phyloP scores from a whole-genome alignment of 805 yeast species.

The Priceomyces fermenticarens region DNA sequence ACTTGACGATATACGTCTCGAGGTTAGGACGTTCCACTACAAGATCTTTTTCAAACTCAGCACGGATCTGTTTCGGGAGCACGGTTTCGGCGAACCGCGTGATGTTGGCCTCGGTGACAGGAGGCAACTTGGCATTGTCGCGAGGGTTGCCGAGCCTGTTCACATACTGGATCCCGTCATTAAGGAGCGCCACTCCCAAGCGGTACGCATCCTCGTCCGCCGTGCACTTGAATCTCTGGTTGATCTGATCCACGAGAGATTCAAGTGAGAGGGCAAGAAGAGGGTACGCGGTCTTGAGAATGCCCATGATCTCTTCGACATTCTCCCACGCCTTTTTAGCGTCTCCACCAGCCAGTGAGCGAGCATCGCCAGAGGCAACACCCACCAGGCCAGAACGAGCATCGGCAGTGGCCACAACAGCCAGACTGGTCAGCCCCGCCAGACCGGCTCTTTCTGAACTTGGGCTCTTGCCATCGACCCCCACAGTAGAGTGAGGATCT shows the following conservation, averaged over 20 bases:
- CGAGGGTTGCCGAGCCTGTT: conserved; percentile 84
- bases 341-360: neutral
- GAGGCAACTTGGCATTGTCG: conserved; percentile 84
- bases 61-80: conserved; percentile 80
- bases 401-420: too few species aligned
- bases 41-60: conserved; percentile 89
- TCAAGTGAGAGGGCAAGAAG: conserved; percentile 87
- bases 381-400: too few species aligned
- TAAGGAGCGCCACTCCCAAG: conserved; percentile 83
- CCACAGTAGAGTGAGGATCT: too few species aligned
- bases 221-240: conserved; percentile 87
- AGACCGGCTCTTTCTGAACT: too few species aligned
- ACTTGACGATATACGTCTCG: conserved; percentile 77
- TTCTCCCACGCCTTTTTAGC: conserved; percentile 86
- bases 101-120: conserved; percentile 86
- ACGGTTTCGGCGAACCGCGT: conserved; percentile 90
- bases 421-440: too few species aligned
- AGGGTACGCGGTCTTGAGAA: conserved; percentile 95
- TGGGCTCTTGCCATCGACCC: neutral
- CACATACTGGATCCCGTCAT: conserved; percentile 89
- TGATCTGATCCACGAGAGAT: conserved; percentile 92
- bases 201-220: conserved; percentile 97
- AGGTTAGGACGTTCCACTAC: conserved; percentile 83
- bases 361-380: too few species aligned
- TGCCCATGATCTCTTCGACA: conserved; percentile 89